Conservation (phyloP, 805 yeast genomes). For the Zygosaccharomyces rouxii region DNA sequence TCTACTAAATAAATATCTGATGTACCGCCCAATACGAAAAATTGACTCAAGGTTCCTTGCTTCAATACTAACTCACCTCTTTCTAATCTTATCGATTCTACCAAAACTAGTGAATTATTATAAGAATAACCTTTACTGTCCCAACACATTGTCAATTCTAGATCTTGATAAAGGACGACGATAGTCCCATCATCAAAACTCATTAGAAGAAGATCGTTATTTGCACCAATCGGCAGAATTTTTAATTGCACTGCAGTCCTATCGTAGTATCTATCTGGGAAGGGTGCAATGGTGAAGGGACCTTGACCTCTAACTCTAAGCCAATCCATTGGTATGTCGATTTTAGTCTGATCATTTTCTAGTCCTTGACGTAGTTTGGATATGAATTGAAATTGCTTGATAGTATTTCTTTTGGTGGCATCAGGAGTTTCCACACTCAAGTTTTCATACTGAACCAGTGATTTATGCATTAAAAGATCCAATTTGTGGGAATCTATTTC, state of each 20-base stretch:
- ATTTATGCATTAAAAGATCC: constrained; percentile 27
- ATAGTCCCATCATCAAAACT: constrained; percentile 32
- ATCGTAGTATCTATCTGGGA: constrained; percentile 49
- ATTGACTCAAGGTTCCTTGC: constrained; percentile 8
- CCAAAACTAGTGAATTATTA: constrained; percentile 24
- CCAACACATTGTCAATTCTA: constrained; percentile 38
- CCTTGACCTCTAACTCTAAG: constrained; percentile 40
- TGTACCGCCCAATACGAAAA: constrained; percentile 5
- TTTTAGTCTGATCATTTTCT: constrained; percentile 2
- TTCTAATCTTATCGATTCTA: constrained; percentile 19
- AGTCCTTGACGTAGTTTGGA: constrained; percentile 32
- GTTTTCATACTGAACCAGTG: constrained; percentile 25
- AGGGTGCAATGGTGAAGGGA: constrained; percentile 51
- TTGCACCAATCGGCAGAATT: constrained; percentile 23
- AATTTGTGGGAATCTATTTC: constrained; percentile 26
- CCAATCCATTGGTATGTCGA: constrained; percentile 6
- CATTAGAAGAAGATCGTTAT: constrained; percentile 26
- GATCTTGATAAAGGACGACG: constrained; percentile 32
- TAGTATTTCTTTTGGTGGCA: constrained; percentile 22
- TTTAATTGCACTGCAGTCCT: constrained; percentile 40
- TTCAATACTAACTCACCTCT: constrained; percentile 1
- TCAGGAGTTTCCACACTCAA: constrained; percentile 14
- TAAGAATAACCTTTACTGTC: constrained; percentile 21
- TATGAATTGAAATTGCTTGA: constrained; percentile 38
- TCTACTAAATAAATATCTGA: constrained; percentile 7